Evolutionary conservation across 2,329 filamentous ascomycete genomes (phyloP), one percentile per base, ranked within the genome.

Genomic region (Xylaria sp.): DNA sequence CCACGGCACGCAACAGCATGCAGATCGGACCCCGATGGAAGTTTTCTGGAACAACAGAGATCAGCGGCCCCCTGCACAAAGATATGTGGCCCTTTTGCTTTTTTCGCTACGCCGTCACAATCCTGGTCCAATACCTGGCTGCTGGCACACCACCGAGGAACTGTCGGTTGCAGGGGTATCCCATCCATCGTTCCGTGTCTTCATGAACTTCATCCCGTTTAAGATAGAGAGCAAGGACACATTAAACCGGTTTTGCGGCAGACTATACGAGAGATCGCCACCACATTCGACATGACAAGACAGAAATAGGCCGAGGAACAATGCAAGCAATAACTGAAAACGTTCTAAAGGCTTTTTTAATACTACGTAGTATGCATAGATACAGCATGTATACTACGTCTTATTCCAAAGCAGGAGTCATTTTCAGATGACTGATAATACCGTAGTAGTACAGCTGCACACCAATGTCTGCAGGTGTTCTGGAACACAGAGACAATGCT

Each of bases 41-140:
- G 47, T 61, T 64, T 67, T 67, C 65, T 64, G 44, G 61, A 64
- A 67, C 61, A 54, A 56, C 17, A 27, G 17, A 55, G 65, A 67
- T 56, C 36, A 42, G 17, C 38, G 9, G 61, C 45, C 61, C n/a
- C 61, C 65, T 60, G 56, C 45, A 44, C 49, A 38, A 56, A n/a
- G 47, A 55, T 58, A 44, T 62, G 63, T 17, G 31, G 57, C 22
- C 56, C 51, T 25, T 29, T 55, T 39, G 13, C 20, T 55, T 39
- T 55, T 29, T 27, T 39, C 15, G 38, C 57, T 61, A 47, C 54
- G 44, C 25, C 47, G 51, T 60, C 54, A 63, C 38, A 55, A 54
- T 50, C 60, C 49, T 31, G 31, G 54, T 59, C 36, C 29, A n/a
- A n/a, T 56, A 29, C 22, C 33, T 49, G 13, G 42, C 38, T 57